Conservation (phyloP, 2,329 filamentous ascomycete species). For the Penicillium vulpinum region DNA sequence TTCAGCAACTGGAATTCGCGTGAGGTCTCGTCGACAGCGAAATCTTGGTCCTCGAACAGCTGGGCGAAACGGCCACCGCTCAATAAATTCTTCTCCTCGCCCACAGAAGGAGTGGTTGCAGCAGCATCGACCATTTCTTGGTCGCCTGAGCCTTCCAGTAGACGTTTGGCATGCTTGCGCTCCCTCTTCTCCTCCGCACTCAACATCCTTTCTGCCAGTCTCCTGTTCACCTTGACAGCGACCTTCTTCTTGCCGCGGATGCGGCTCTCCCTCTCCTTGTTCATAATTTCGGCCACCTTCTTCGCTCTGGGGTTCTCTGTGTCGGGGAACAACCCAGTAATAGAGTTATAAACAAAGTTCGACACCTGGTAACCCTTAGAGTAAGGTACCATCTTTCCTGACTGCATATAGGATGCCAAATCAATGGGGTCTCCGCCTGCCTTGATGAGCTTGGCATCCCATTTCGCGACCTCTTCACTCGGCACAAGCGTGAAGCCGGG, state of each 20-base stretch:
- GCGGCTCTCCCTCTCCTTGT: constrained; percentile 92
- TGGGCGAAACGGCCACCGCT: constrained; percentile 82
- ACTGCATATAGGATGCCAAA: constrained; percentile 96
- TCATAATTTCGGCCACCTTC: constrained; percentile 86
- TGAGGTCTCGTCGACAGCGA: constrained; percentile 84
- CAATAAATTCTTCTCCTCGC: constrained; percentile 63
- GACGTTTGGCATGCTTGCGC: constrained; percentile 45
- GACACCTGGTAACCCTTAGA: constrained; percentile 78
- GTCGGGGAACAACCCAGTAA: constrained; percentile 5
- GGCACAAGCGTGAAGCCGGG: constrained; percentile 99
- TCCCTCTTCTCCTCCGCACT: constrained; percentile 60
- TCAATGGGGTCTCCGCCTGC: constrained; percentile 61
- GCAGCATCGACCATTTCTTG: constrained; percentile 41
- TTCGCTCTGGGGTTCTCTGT: constrained; percentile 63
- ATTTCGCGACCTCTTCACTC: constrained; percentile 75
- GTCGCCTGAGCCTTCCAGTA: constrained; percentile 59
- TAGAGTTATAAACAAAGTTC: constrained; percentile 80
- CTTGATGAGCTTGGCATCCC: constrained; percentile 54
- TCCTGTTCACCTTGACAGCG: constrained; percentile 79
- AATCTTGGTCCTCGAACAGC: constrained; percentile 91
- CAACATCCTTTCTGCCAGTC: constrained; percentile 62
- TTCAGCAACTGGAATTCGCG: constrained; percentile 87
- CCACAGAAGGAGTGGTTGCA: constrained; percentile 16
- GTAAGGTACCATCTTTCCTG: constrained; percentile 10
- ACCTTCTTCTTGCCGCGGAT: constrained; percentile 95